phyloP scores from a whole-genome alignment of 805 yeast genomes.

The Barnettozyma wickerhamii region DNA sequence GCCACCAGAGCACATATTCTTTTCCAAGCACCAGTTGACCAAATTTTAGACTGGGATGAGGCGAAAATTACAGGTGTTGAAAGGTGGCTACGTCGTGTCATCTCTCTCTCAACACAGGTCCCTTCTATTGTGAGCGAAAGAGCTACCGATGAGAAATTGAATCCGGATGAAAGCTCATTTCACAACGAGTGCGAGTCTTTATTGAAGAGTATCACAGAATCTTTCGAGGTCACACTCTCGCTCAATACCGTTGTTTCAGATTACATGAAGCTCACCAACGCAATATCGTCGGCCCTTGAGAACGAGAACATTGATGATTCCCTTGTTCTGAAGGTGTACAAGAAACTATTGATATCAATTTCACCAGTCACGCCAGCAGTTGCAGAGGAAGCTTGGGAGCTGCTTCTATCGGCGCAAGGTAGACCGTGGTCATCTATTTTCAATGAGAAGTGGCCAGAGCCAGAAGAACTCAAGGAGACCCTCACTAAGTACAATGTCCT shows the following conservation, averaged over 20 bases:
- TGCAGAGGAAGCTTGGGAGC: constrained; percentile 80
- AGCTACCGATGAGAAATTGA: constrained; percentile 13
- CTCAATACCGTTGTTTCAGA: constrained; percentile 87
- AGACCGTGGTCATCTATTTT: constrained; percentile 48
- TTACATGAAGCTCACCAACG: constrained; percentile 76
- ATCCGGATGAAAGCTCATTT: constrained; percentile 45
- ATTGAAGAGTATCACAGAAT: constrained; percentile 46
- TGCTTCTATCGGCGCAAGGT: constrained; percentile 24
- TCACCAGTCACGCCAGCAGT: constrained; percentile 81
- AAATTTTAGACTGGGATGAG: constrained; percentile 87
- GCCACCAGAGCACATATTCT: constrained; percentile 90
- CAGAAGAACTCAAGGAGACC: constrained; percentile 34
- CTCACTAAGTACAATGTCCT: constrained; percentile 50
- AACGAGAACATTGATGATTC: constrained; percentile 32
- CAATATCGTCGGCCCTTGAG: constrained; percentile 37
- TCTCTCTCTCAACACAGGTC: constrained; percentile 24
- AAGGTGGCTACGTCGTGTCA: constrained; percentile 73
- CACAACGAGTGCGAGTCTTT: constrained; percentile 54
- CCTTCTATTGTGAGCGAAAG: constrained; percentile 1
- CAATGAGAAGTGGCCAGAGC: constrained; percentile 60
- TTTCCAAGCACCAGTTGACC: constrained; percentile 86
- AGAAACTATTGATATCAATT: constrained; percentile 54
- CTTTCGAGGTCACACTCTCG: constrained; percentile 55
- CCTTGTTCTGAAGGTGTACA: constrained; percentile 44
- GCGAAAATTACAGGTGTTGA: constrained; percentile 79